Evolutionary conservation across 192 early-diverging fungal genomes (phyloP).

Genomic region (Backusella circina): DNA sequence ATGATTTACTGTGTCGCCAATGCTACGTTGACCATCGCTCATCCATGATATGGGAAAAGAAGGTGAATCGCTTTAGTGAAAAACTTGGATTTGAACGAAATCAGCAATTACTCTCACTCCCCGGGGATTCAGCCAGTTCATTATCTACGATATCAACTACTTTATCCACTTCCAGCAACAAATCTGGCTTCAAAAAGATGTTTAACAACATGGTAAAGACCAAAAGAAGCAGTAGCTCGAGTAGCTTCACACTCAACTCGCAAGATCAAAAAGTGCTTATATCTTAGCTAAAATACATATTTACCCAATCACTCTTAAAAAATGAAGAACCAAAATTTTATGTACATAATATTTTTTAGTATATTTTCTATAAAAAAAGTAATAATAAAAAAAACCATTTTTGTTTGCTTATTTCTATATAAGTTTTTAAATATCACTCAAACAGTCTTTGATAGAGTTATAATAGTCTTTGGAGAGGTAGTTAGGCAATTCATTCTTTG

Average conservation of each 20-base stretch:
- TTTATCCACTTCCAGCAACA: not conserved
- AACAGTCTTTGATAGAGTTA: slow-evolving; percentile 54
- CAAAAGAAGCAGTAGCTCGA: not conserved
- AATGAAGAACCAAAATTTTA: not conserved
- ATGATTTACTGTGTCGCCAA: slow-evolving; percentile 12
- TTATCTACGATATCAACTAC: not conserved
- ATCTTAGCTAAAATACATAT: not conserved
- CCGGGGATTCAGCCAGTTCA: not conserved
- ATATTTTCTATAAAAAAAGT: not conserved
- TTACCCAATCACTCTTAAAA: not conserved
- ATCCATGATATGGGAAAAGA: slow-evolving; percentile 30
- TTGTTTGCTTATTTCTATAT: not conserved
- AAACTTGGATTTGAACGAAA: slow-evolving; percentile 7
- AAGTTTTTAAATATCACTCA: slow-evolving; percentile 47
- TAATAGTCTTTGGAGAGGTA: slow-evolving; percentile 54
- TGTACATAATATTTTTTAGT: not conserved
- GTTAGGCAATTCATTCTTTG: slow-evolving; percentile 65
- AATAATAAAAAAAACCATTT: not conserved
- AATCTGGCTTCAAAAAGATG: slow-evolving; percentile 7
- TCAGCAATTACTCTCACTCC: not conserved
- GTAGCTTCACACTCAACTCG: not conserved
- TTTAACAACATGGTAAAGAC: not conserved
- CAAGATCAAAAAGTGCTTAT: not conserved
- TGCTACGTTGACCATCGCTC: slow-evolving; percentile 22
- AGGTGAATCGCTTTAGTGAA: slow-evolving; percentile 13